A percentile compares a stretch with the other conserved stretches of the same genome.
These are phyloP conservation scores for Paraphoma chrysanthemicola DNA, from an alignment of 2,329 filamentous ascomycete genomes.

Conservation along the genomic window DNA sequence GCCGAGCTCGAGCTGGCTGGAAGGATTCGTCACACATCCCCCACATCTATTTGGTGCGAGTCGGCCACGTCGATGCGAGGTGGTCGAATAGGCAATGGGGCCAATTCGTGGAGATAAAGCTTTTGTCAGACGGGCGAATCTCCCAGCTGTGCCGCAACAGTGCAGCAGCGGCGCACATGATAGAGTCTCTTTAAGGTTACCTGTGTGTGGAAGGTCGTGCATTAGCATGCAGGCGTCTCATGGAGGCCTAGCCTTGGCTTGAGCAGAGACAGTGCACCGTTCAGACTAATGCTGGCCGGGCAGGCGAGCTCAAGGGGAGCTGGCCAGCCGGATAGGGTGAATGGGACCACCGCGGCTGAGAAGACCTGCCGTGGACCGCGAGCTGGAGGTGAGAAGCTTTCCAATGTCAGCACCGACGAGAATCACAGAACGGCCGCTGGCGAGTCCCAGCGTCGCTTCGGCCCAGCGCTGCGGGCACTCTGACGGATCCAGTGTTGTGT, in stretches of 20 bases:
- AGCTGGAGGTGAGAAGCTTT: not conserved
- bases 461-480: constrained; percentile 1
- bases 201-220: constrained; percentile 20
- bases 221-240: constrained; percentile 23
- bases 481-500: constrained; percentile 18
- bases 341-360: constrained; percentile 1
- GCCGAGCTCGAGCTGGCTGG: not conserved
- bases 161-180: constrained; percentile 26
- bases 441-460: constrained; percentile 1
- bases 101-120: constrained; percentile 14
- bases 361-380: not conserved
- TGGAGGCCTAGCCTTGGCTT: constrained; percentile 17
- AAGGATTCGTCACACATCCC: not conserved
- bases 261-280: constrained; percentile 14
- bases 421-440: not conserved
- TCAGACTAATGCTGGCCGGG: constrained; percentile 11
- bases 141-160: constrained; percentile 25
- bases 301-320: constrained; percentile 6
- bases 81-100: constrained; percentile 7
- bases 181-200: constrained; percentile 6
- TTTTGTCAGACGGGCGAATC: constrained; percentile 23
- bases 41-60: constrained; percentile 27
- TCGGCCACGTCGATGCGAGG: constrained; percentile 34
- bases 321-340: not conserved
- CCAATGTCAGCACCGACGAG: not conserved